These are phyloP conservation scores for Neurospora sp. DNA, from an alignment of 495 filamentous ascomycete species.

Conservation along the genomic window DNA sequence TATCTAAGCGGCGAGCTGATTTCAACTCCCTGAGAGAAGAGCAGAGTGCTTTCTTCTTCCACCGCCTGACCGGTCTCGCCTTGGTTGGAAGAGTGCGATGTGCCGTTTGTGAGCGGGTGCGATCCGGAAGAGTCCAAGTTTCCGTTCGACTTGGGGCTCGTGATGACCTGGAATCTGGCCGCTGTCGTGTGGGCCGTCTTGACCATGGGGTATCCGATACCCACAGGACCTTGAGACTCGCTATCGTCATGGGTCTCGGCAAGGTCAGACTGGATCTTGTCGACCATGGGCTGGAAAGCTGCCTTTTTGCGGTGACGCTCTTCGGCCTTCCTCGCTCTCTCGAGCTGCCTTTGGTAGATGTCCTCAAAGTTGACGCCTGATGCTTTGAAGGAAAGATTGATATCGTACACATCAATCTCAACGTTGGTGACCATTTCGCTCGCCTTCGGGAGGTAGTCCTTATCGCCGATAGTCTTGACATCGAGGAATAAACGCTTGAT, in stretches of 20 bases:
- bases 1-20: background rate
- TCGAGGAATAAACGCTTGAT: conserved; percentile 76
- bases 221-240: conserved; percentile 45
- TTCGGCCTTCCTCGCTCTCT: conserved; percentile 52
- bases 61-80: conserved; percentile 47
- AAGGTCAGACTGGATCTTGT: conserved; percentile 25
- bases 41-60: conserved; percentile 36
- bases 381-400: conserved; percentile 49
- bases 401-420: conserved; percentile 72
- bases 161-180: conserved; percentile 37
- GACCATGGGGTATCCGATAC: conserved; percentile 47
- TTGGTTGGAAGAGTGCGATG: conserved; percentile 44
- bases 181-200: conserved; percentile 33
- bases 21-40: background rate
- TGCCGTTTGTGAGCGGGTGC: conserved; percentile 55
- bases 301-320: conserved; percentile 50
- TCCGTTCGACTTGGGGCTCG: conserved; percentile 39
- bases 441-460: conserved; percentile 67
- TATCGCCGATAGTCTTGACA: conserved; percentile 62
- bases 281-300: conserved; percentile 33
- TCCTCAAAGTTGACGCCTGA: conserved; percentile 34
- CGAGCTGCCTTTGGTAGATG: conserved; percentile 62
- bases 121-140: conserved; percentile 37
- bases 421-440: conserved; percentile 87
- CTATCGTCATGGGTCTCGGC: conserved; percentile 22